Evolutionary conservation across 345 rosid species (phyloP), one percentile per base, ranked within the genome.

Genomic region (Heritiera fomes): DNA sequence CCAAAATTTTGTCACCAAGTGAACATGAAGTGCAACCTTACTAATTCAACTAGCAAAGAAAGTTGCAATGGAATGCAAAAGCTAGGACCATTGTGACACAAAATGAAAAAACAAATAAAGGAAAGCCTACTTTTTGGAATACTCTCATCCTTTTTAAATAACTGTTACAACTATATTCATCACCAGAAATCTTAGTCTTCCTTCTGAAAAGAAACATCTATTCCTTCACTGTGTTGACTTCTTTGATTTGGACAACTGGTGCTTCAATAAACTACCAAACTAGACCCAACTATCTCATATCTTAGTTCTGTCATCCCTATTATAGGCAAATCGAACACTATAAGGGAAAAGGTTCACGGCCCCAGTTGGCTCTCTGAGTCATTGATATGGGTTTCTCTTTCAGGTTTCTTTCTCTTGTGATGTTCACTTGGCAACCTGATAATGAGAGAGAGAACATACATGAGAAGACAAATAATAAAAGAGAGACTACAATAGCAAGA

Each of bases 341-440:
- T 17, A 58, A 71, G 65, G 66, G 73, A 38, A 58, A 47, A 45
- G 38, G 38, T 40, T 86, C 81, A 88, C 79, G 63, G 50, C 62
- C 71, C 80, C 71, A 83, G 14, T 59, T 77, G 85, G 71, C 81
- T 86, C 78, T 58, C 88, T 1, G 91, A 87, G 23, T 87, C 88
- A 32, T 79, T 84, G 59, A 89, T 87, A 28, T 79, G 84, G 66
- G 85, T 90, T 79, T 85, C 90, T 79, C 85, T 83, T 69, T 88
- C 88, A 1, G 81, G 84, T 56, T 85, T 89, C 80, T 85, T 88
- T 80, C 85, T 85, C 88, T 89, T 90, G 76, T 79, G 86, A 79
- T 83, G 83, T 5, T 91, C 91, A 43, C 78, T 89, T 15, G 94
- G 93, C 81, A 90, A 86, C 91, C 98, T 93, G 72, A 78, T 5